Base-by-base conservation (phyloP, 257 asterid species). In the Parsonsia alboflavescens region DNA sequence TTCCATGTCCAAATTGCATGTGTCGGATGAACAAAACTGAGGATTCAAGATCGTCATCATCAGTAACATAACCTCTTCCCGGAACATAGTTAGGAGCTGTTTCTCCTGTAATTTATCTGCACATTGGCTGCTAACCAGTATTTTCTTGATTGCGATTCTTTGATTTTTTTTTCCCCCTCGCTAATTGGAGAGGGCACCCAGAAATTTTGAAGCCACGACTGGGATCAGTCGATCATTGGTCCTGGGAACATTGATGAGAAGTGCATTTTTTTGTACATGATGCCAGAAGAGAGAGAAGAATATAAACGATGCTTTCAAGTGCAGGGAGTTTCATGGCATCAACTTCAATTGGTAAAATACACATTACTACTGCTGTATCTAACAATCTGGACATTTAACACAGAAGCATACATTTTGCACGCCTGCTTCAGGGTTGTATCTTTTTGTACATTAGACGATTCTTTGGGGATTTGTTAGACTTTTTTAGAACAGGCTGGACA, bases 1-100 rank as follows among this genome's bases (percentile, higher is more conserved):
- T 89, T 72, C 99, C 99, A 10, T 89, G 96, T 62, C 99, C 99
- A 22, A 96, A 95, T 79, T 95, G 99, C 94, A 95, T 95, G 99
- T 95, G 99, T 80, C 89, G 87, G 80, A 74, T 80, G 59, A 89
- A 90, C 74, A 87, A 79, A 73, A 86, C 88, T 0, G 90, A 84
- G 74, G 93, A 90, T 82, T 85, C 91, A 73, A 83, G 74, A 80
- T 79, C 79, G 59, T 54, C 86, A 75, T 54, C 86, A 75, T 71
- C 94, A 15, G 76, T 80, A 53, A 79, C 86, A 46, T 86, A 89
- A 84, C 77, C 56, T 67, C 68, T 77, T 11, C 49, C 72, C 48
- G 68, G 36, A 81, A 73, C 76, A 54, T 39, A 80, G 63, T 65
- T 33, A 26, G 76, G 52, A 75, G 70, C 59, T 73, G 76, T 69